phyloP scores from a whole-genome alignment of 805 yeast species.

The Zygoascus bituminiphila region DNA sequence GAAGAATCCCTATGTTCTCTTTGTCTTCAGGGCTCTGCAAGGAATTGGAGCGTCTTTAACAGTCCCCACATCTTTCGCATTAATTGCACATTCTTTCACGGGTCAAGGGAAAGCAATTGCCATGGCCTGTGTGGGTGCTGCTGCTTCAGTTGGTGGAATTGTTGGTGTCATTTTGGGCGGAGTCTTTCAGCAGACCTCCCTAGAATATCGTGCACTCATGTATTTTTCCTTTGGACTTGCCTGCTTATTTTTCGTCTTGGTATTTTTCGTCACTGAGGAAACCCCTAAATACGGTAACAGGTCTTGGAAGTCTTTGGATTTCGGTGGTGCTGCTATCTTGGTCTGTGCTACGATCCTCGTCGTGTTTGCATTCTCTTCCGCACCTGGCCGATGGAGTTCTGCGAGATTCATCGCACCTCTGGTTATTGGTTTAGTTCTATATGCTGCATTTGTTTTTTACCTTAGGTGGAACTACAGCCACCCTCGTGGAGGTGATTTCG shows the following conservation, averaged over 20 bases:
- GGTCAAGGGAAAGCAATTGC: conserved; percentile 27
- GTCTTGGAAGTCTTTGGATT: conserved; percentile 29
- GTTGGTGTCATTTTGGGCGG: conserved; percentile 39
- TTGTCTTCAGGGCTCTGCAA: conserved; percentile 39
- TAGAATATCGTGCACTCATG: conserved; percentile 36
- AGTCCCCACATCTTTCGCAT: conserved; percentile 33
- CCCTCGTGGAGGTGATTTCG: conserved; percentile 6
- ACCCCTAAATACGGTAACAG: conserved; percentile 16
- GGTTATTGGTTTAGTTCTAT: conserved; percentile 31
- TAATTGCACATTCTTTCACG: conserved; percentile 27
- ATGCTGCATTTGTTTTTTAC: conserved; percentile 25
- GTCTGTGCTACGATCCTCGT: conserved; percentile 33
- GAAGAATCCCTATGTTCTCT: neutral
- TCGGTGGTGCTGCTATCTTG: conserved; percentile 28
- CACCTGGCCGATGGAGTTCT: conserved; percentile 36
- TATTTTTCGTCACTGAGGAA: conserved; percentile 28
- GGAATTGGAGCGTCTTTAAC: conserved; percentile 37
- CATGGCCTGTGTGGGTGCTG: conserved; percentile 23
- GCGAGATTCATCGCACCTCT: conserved; percentile 37
- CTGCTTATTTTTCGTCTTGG: conserved; percentile 16
- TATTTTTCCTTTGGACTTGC: conserved; percentile 33
- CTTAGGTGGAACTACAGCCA: conserved; percentile 9
- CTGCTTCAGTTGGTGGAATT: conserved; percentile 30
- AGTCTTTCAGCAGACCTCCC: conserved; percentile 31
- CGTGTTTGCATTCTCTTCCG: conserved; percentile 39